Conservation (phyloP, 148 eudicot species). For the Pouteria glomerata region DNA sequence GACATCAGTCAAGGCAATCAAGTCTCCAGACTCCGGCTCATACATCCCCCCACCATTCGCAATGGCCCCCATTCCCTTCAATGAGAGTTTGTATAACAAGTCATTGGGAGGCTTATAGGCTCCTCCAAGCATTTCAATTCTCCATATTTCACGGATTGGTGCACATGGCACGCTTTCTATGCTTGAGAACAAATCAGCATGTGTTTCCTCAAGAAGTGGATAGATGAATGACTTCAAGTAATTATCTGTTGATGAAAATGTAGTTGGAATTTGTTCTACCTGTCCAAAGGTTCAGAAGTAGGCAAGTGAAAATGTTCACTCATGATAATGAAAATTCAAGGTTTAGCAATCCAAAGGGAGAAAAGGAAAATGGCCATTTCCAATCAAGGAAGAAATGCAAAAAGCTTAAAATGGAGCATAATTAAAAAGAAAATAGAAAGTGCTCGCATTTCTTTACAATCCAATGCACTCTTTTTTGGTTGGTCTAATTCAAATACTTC, state of each 20-base stretch:
- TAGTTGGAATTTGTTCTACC: slow-evolving; percentile 41
- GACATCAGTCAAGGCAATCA: slow-evolving; percentile 28
- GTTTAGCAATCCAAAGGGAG: no score
- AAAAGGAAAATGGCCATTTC: no score
- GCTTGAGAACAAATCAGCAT: slow-evolving; percentile 37
- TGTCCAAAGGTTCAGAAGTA: slow-evolving; percentile 13
- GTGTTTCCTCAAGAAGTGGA: slow-evolving; percentile 58
- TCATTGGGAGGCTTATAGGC: slow-evolving; percentile 21
- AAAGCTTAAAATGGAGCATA: no score
- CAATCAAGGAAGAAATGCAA: no score
- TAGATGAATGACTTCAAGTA: slow-evolving; percentile 36
- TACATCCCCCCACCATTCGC: slow-evolving; percentile 24
- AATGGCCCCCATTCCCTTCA: neutral
- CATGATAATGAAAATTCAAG: no score
- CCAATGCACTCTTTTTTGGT: no score
- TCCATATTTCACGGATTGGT: slow-evolving; percentile 34
- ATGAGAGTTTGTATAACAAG: slow-evolving; percentile 15
- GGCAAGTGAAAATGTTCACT: neutral
- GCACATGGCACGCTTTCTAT: slow-evolving; percentile 22
- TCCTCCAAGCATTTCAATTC: neutral
- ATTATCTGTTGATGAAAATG: slow-evolving; percentile 24
- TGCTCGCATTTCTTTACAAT: no score
- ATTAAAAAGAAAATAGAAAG: no score
- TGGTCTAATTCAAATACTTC: no score
- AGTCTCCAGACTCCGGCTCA: slow-evolving; percentile 38